These are phyloP conservation scores for Claviceps lovelessii DNA, from an alignment of 2,329 filamentous ascomycete genomes.

Conservation along the genomic window DNA sequence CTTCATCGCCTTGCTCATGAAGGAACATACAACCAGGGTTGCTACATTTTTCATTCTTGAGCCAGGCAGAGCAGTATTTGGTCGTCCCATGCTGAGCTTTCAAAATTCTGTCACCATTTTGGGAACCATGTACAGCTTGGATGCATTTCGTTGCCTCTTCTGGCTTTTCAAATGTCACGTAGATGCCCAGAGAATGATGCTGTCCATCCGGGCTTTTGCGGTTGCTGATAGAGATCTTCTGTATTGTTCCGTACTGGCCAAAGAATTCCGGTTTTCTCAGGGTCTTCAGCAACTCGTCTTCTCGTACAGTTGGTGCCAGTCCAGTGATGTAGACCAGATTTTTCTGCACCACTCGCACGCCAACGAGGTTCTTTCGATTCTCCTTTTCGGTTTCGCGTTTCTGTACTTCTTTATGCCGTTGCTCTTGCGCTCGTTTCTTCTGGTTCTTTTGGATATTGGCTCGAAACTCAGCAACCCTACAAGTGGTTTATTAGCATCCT, in stretches of 20 bases:
- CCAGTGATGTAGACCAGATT: conserved; percentile 98
- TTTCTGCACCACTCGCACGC: conserved; percentile 92
- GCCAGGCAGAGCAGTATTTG: conserved; percentile 95
- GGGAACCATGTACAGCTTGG: conserved; percentile 76
- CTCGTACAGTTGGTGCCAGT: conserved; percentile 76
- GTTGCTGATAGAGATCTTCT: conserved; percentile 98
- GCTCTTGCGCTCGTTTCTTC: conserved; percentile 72
- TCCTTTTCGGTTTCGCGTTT: conserved; percentile 93
- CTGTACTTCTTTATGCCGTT: conserved; percentile 85
- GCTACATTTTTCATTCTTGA: conserved; percentile 85
- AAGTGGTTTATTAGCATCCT: conserved; percentile 4
- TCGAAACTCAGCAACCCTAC: conserved; percentile 58
- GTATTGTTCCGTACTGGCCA: conserved; percentile 93
- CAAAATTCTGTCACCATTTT: conserved; percentile 75
- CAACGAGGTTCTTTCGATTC: conserved; percentile 88
- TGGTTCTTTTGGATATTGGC: conserved; percentile 76
- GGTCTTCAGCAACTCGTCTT: conserved; percentile 84
- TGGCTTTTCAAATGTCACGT: conserved; percentile 93
- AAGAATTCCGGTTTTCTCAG: conserved; percentile 87
- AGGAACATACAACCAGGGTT: conserved; percentile 97
- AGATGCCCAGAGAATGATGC: conserved; percentile 84
- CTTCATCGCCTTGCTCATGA: conserved; percentile 95
- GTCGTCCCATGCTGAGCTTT: conserved; percentile 76
- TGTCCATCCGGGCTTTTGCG: conserved; percentile 63
- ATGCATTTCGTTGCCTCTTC: conserved; percentile 86